Conservation (phyloP, 257 asterid genomes). For the Scutellaria galericulata region DNA sequence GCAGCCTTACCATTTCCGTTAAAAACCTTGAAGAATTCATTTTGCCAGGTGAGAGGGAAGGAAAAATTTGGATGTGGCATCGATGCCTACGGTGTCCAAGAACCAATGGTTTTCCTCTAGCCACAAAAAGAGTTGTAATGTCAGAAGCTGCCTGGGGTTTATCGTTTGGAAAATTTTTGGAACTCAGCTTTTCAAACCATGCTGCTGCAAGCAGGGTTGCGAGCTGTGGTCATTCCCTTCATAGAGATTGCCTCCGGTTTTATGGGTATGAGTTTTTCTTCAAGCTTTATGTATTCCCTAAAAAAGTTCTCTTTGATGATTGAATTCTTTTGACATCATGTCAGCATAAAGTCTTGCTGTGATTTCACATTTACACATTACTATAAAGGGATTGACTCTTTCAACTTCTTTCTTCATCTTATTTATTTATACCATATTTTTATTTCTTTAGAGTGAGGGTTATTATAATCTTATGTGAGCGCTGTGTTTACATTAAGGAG, state of each 20-base stretch:
- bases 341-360: constrained; percentile 18
- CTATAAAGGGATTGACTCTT: constrained; percentile 17
- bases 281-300: background rate
- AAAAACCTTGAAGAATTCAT: constrained; percentile 53
- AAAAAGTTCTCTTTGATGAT: background rate
- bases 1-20: constrained; percentile 77
- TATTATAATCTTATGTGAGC: background rate
- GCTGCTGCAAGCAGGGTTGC: constrained; percentile 88
- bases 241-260: constrained; percentile 83
- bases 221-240: constrained; percentile 85
- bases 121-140: constrained; percentile 72
- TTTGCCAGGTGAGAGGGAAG: constrained; percentile 72
- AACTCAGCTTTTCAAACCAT: constrained; percentile 85
- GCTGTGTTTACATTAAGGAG: constrained; percentile 22
- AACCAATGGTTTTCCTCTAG: constrained; percentile 66
- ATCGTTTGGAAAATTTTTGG: constrained; percentile 79
- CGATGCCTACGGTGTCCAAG: constrained; percentile 82
- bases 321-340: constrained; percentile 17
- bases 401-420: background rate
- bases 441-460: background rate
- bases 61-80: constrained; percentile 93
- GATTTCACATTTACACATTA: constrained; percentile 29
- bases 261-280: constrained; percentile 59
- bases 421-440: background rate
- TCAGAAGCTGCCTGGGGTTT: constrained; percentile 83